phyloP scores from a whole-genome alignment of 2,329 filamentous ascomycete species.

The Metarhizium album region DNA sequence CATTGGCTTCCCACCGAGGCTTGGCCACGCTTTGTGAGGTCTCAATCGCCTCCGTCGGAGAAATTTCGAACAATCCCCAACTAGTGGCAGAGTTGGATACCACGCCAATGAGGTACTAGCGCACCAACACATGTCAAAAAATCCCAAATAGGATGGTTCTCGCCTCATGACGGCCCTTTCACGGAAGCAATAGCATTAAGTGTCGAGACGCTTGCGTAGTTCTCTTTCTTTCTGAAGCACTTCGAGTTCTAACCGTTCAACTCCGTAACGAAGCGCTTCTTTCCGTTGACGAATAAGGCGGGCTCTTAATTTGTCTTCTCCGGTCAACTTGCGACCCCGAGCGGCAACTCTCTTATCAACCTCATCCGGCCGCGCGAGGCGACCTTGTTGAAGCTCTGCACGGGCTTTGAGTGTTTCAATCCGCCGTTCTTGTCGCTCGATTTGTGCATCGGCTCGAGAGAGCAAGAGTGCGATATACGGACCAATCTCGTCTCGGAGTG shows the following conservation, averaged over 20 bases:
- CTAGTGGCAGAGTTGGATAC: background rate
- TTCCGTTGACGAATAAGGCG: constrained; percentile 66
- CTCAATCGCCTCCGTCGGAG: background rate
- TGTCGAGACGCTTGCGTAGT: constrained; percentile 39
- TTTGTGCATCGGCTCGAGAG: constrained; percentile 68
- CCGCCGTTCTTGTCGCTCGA: constrained; percentile 71
- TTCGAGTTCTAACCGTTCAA: constrained; percentile 77
- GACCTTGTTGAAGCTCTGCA: constrained; percentile 71
- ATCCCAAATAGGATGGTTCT: background rate
- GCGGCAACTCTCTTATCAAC: constrained; percentile 6
- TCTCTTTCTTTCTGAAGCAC: constrained; percentile 64
- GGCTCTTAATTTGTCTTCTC: constrained; percentile 38
- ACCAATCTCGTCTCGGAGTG: constrained; percentile 80
- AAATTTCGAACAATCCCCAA: background rate
- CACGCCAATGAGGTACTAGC: background rate
- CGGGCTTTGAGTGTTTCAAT: constrained; percentile 77
- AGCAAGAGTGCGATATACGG: constrained; percentile 74
- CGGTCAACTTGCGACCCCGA: constrained; percentile 34
- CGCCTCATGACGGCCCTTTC: background rate
- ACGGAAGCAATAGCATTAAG: constrained; percentile 10
- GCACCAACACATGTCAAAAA: background rate
- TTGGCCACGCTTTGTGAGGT: background rate
- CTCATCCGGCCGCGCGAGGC: constrained; percentile 27
- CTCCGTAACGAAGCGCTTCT: constrained; percentile 75
- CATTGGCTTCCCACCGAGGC: background rate